Evolutionary conservation across 2,329 filamentous ascomycete genomes (phyloP).

Genomic region (Thielaviopsis musarum): DNA sequence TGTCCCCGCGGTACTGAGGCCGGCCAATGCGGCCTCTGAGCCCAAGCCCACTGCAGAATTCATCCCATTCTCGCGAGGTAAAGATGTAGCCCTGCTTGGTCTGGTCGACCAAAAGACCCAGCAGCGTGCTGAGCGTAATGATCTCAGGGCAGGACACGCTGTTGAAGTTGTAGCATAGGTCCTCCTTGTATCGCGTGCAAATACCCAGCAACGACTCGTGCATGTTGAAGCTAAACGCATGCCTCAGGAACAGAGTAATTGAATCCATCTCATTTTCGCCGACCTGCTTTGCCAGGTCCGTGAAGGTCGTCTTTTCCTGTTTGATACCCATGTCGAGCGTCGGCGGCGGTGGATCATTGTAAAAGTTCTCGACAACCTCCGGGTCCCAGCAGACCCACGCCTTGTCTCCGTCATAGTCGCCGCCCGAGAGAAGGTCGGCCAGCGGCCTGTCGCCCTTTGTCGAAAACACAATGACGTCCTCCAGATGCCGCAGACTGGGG

Average conservation of each 20-base stretch:
- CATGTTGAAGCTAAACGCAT: conserved; percentile 41
- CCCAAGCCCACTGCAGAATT: conserved; percentile 17
- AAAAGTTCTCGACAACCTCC: conserved; percentile 47
- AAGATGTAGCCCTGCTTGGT: conserved; percentile 38
- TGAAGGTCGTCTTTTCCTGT: conserved; percentile 22
- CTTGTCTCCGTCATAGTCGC: conserved; percentile 69
- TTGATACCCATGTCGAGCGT: not conserved
- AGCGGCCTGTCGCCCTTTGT: conserved; percentile 42
- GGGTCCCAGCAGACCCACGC: conserved; percentile 65
- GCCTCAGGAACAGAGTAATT: conserved; percentile 29
- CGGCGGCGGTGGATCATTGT: conserved; percentile 32
- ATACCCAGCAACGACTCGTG: conserved; percentile 40
- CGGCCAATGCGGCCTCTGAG: conserved; percentile 16
- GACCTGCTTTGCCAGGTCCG: conserved; percentile 26
- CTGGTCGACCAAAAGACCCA: conserved; percentile 39
- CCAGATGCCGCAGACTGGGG: conserved; percentile 46
- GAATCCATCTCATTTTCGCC: conserved; percentile 18
- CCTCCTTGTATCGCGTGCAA: conserved; percentile 48
- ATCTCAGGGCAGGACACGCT: conserved; percentile 29
- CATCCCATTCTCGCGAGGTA: conserved; percentile 23
- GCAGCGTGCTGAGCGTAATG: conserved; percentile 32
- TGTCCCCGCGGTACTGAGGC: conserved; percentile 28
- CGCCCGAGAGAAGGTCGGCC: conserved; percentile 56
- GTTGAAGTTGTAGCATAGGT: conserved; percentile 40
- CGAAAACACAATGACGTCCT: conserved; percentile 68